A percentile compares a stretch with the other conserved stretches of the same genome.
Evolutionary conservation across 2,329 filamentous ascomycete genomes (phyloP).

Genomic region (Penicillium occitanis): DNA sequence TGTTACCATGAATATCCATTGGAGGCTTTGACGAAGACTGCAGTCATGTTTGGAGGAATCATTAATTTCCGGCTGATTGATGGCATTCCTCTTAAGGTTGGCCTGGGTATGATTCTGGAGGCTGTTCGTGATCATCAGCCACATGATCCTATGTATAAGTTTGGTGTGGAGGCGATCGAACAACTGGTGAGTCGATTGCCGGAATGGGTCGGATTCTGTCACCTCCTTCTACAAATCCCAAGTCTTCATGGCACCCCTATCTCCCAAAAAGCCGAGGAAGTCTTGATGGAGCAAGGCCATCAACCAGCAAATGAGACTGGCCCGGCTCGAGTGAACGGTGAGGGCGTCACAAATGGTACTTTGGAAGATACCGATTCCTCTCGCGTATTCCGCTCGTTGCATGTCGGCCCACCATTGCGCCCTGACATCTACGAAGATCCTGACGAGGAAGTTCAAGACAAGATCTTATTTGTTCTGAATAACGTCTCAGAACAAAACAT

Average conservation of each 20-base stretch:
- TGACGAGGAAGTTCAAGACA: constrained; percentile 80
- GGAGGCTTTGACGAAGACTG: constrained; percentile 93
- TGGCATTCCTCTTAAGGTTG: constrained; percentile 85
- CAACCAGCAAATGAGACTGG: constrained; percentile 59
- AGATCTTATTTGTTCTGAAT: constrained; percentile 93
- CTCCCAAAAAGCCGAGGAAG: constrained; percentile 77
- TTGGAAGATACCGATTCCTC: constrained; percentile 62
- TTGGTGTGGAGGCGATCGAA: constrained; percentile 90
- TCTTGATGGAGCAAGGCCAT: constrained; percentile 66
- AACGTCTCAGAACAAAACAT: constrained; percentile 92
- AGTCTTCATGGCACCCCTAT: constrained; percentile 82
- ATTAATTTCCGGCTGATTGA: constrained; percentile 92
- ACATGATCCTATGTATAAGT: constrained; percentile 94
- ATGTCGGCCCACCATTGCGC: constrained; percentile 67
- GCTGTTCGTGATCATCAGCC: constrained; percentile 81
- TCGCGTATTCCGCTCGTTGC: constrained; percentile 74
- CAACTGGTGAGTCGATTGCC: constrained; percentile 78
- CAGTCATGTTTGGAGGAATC: constrained; percentile 93
- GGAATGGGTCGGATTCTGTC: constrained; percentile 96
- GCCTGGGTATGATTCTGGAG: constrained; percentile 96
- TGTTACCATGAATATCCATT: constrained; percentile 94
- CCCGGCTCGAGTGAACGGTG: constrained; percentile 37
- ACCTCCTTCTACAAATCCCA: constrained; percentile 76
- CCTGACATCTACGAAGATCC: constrained; percentile 75
- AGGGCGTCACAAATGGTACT: constrained; percentile 67